Evolutionary conservation across 306 rosid genomes (phyloP).

Genomic region (Vigna unguiculata): DNA sequence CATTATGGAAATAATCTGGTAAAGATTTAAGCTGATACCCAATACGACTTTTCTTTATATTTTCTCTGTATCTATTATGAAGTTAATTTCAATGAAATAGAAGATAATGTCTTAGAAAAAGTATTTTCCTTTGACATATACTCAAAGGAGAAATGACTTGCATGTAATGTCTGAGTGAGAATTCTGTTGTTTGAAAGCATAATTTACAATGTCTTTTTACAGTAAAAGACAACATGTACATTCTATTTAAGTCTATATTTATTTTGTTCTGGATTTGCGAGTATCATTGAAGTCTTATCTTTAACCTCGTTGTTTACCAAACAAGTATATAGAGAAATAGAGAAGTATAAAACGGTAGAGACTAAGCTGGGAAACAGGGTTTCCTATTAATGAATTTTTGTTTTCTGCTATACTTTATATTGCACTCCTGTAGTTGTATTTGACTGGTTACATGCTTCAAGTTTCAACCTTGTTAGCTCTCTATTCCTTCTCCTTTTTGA

Average conservation of each 20-base stretch:
- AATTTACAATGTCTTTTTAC: slow-evolving; percentile 8
- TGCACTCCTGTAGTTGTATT: neutral
- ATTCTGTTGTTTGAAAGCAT: slow-evolving; percentile 12
- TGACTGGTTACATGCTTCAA: slow-evolving; percentile 6
- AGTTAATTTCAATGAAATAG: slow-evolving; percentile 17
- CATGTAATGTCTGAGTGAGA: slow-evolving; percentile 9
- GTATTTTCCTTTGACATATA: slow-evolving; percentile 2
- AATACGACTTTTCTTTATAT: neutral
- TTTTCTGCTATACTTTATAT: neutral
- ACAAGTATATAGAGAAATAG: neutral
- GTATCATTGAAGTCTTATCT: neutral
- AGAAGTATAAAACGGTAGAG: neutral
- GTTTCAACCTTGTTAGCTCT: neutral
- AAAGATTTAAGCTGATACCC: slow-evolving; percentile 1
- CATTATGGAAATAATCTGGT: neutral
- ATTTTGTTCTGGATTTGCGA: neutral
- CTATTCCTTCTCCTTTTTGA: neutral
- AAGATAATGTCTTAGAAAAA: neutral
- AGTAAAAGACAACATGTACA: neutral
- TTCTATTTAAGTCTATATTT: slow-evolving; percentile 8
- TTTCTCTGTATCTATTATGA: neutral
- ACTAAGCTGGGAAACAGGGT: neutral
- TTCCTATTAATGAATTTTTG: neutral
- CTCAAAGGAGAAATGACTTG: slow-evolving; percentile 15
- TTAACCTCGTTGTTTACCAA: neutral